Percentiles rank a stretch among this genome's conserved stretches.
Conservation (phyloP, 495 filamentous ascomycete genomes). For the Aspergillus cavernicola region DNA sequence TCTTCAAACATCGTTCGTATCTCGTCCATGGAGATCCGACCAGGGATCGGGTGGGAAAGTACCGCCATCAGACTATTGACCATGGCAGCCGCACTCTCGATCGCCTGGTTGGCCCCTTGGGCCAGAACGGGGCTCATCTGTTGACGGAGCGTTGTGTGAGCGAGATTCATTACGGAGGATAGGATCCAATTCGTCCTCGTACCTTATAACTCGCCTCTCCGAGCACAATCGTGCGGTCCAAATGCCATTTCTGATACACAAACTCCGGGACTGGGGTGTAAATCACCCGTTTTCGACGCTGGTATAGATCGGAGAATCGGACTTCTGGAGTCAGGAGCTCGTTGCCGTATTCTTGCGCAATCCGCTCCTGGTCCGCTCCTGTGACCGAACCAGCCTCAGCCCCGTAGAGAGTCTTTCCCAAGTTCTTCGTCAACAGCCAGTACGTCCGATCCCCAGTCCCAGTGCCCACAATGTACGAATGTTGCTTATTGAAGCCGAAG, state of each 20-base stretch:
- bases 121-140: conserved; percentile 1
- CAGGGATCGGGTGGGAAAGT: neutral
- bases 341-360: neutral
- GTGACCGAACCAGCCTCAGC: conserved; percentile 11
- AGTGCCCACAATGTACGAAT: conserved; percentile 21
- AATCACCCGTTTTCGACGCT: conserved; percentile 8
- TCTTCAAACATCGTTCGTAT: conserved; percentile 9
- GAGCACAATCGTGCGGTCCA: conserved; percentile 20
- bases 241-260: conserved; percentile 25
- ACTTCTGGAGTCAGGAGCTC: neutral
- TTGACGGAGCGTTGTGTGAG: no score
- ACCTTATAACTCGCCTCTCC: conserved; percentile 30
- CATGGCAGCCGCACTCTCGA: conserved; percentile 1
- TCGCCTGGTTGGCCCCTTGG: conserved; percentile 8
- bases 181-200: no score
- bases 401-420: conserved; percentile 25
- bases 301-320: neutral
- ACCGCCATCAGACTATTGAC: conserved; percentile 3
- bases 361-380: conserved; percentile 21
- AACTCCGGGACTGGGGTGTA: conserved; percentile 22
- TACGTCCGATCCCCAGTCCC: conserved; percentile 21
- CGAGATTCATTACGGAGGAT: no score
- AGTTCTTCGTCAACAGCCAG: conserved; percentile 20
- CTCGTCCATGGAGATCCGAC: neutral
- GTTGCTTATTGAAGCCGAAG: conserved; percentile 18